Percentiles rank a stretch among this genome's conserved stretches.
phyloP scores from a whole-genome alignment of 2,329 filamentous ascomycete species.

The Aspergillus viridinutans region DNA sequence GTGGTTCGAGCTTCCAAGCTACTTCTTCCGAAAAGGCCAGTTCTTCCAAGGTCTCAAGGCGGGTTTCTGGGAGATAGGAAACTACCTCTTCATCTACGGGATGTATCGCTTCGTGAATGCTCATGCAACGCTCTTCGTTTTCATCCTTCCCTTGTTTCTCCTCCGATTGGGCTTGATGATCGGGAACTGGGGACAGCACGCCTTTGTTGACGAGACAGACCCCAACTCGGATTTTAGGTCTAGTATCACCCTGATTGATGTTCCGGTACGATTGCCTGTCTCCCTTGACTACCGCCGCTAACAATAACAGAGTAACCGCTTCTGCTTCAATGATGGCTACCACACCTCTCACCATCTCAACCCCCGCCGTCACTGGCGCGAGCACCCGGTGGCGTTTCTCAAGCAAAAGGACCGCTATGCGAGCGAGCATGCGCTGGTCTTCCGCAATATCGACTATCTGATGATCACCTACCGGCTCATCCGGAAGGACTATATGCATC shows the following conservation, averaged over 20 bases:
- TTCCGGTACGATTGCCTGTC: slow-evolving; percentile 57
- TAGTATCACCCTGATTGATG: slow-evolving; percentile 75
- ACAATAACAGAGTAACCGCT: slow-evolving; percentile 64
- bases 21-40: slow-evolving; percentile 66
- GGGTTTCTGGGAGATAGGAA: slow-evolving; percentile 58
- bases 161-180: slow-evolving; percentile 72
- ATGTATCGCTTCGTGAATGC: slow-evolving; percentile 49
- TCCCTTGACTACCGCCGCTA: background rate
- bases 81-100: slow-evolving; percentile 51
- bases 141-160: slow-evolving; percentile 62
- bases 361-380: slow-evolving; percentile 66
- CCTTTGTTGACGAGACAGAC: slow-evolving; percentile 69
- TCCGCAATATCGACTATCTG: slow-evolving; percentile 76
- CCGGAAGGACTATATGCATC: slow-evolving; percentile 65
- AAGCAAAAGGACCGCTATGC: slow-evolving; percentile 65
- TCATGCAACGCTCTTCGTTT: slow-evolving; percentile 59
- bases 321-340: slow-evolving; percentile 79
- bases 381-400: slow-evolving; percentile 71
- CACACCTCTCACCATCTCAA: slow-evolving; percentile 57
- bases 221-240: slow-evolving; percentile 74
- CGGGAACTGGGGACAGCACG: slow-evolving; percentile 81
- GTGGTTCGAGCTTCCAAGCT: slow-evolving; percentile 70
- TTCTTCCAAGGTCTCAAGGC: slow-evolving; percentile 51
- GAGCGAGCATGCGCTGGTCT: slow-evolving; percentile 65
- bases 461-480: slow-evolving; percentile 68